phyloP scores from a whole-genome alignment of 306 rosid species.

The Prunus mongolica region DNA sequence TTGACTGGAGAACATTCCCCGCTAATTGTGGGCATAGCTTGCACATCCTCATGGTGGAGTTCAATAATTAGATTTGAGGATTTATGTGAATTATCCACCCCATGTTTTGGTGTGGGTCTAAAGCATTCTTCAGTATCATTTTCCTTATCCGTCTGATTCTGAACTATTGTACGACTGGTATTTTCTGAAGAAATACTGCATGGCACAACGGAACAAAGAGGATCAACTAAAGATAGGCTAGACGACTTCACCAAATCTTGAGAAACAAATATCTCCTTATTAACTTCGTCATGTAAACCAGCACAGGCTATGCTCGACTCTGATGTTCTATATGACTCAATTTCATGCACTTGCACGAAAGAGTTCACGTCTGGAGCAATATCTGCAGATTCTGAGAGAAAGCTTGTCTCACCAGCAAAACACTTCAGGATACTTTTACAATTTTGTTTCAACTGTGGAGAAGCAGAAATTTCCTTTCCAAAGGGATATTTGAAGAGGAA shows the following conservation, averaged over 20 bases:
- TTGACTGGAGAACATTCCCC: constrained; percentile 30
- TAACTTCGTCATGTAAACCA: constrained; percentile 30
- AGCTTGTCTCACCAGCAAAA: constrained; percentile 64
- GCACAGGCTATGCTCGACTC: constrained; percentile 48
- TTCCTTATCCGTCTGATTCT: constrained; percentile 28
- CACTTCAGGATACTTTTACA: constrained; percentile 27
- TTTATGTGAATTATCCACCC: constrained; percentile 30
- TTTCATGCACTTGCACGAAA: constrained; percentile 46
- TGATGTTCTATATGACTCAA: constrained; percentile 40
- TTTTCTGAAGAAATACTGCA: constrained; percentile 64
- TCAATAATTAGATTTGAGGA: constrained; percentile 24
- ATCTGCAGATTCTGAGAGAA: constrained; percentile 79
- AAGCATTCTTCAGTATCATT: constrained; percentile 26
- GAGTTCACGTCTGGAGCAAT: constrained; percentile 69
- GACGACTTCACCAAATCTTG: constrained; percentile 65
- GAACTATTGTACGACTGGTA: constrained; percentile 19
- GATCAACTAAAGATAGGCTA: constrained; percentile 61
- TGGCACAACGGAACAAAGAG: constrained; percentile 89
- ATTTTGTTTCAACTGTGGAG: constrained; percentile 30
- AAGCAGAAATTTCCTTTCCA: constrained; percentile 46
- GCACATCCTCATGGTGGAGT: constrained; percentile 19
- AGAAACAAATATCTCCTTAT: constrained; percentile 39
- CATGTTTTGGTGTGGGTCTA: constrained; percentile 32
- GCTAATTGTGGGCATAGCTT: constrained; percentile 22
- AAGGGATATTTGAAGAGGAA: constrained; percentile 21